Base-by-base conservation (phyloP, 306 rosid genomes). In the Malus domestica region DNA sequence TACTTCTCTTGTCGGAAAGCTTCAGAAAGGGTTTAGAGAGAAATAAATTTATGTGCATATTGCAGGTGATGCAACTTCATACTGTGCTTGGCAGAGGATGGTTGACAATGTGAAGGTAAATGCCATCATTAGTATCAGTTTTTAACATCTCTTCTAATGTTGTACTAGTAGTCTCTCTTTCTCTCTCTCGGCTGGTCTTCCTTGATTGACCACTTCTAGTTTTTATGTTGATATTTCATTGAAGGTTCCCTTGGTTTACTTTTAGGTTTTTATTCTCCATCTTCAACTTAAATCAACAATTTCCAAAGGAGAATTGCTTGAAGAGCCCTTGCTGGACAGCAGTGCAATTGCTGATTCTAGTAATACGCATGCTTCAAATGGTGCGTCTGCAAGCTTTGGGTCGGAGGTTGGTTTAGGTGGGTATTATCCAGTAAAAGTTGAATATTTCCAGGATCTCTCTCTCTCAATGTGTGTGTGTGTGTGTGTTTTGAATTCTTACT, bases 391-490 rank as follows among this genome's bases (percentile, higher is more conserved):
- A 58, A 83, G 90, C 83, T 93, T 89, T 64, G 97, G 97, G 40
- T 89, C 96, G 32, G 92, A 90, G 84, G 93, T 93, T 85, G 88
- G 91, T 72, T 77, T 93, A 90, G 94, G 97, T 93, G 79, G 59
- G 72, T 78, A 61, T 76, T 71, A 3, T 68, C 79, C 19, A 46
- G 35, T 25, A 35, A 35, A 70, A 72, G 55, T 22, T 74, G 42
- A 76, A 66, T 33, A 19, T 66, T 81, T 27, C 12, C 14, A 60
- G 25, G 38, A 70, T 33, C 67, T 72, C 45, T 32, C 23, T 25
- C 13, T 29, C 62, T 13, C 35, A 0, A 33, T 33, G 38, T 35
- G 40, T 35, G 8, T 25, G 25, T 25, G 64, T 82, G 25, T 68
- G 75, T 67, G 57, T 80, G 13, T 79, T 45, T 23, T 8, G 20